Evolutionary conservation across 352 stramenopile species (phyloP).

Genomic region (Pilasporangium apinafurcum): DNA sequence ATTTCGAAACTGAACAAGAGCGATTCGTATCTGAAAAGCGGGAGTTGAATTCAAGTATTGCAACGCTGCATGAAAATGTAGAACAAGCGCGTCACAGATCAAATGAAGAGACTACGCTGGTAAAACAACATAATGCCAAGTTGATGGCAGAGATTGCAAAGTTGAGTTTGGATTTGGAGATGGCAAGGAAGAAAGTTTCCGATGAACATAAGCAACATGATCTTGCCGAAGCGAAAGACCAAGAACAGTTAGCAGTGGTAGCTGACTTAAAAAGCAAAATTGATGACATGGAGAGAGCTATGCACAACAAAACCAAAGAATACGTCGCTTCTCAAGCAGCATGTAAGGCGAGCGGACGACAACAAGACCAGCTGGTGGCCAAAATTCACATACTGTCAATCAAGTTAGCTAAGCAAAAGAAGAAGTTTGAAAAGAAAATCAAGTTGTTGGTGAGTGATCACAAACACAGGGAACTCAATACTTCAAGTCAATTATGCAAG

Average conservation of each 20-base stretch:
- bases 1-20: not conserved
- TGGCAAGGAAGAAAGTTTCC: too few relatives aligned
- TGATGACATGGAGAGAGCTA: too few relatives aligned
- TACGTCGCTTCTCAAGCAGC: conserved; percentile 2
- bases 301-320: conserved; percentile 4
- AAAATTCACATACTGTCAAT: not conserved
- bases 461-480: conserved; percentile 11
- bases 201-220: too few relatives aligned
- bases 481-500: conserved; percentile 3
- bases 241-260: conserved; percentile 22
- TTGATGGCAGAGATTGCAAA: conserved; percentile 22
- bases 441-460: conserved; percentile 22
- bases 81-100: conserved; percentile 6
- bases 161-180: conserved; percentile 24
- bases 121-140: conserved; percentile 3
- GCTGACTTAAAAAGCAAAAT: too few relatives aligned
- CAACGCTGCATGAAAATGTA: conserved; percentile 9
- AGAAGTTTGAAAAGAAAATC: conserved; percentile 50
- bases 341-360: not conserved
- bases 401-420: conserved; percentile 19
- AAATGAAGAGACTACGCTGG: conserved; percentile 12
- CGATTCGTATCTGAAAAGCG: not conserved
- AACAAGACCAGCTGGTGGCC: not conserved
- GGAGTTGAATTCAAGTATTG: not conserved
- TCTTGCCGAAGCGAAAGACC: conserved; percentile 3